Percentiles rank a stretch among this genome's conserved stretches.
phyloP scores from a whole-genome alignment of 192 early-diverging fungal genomes.

The Nowakowskiella sp. region DNA sequence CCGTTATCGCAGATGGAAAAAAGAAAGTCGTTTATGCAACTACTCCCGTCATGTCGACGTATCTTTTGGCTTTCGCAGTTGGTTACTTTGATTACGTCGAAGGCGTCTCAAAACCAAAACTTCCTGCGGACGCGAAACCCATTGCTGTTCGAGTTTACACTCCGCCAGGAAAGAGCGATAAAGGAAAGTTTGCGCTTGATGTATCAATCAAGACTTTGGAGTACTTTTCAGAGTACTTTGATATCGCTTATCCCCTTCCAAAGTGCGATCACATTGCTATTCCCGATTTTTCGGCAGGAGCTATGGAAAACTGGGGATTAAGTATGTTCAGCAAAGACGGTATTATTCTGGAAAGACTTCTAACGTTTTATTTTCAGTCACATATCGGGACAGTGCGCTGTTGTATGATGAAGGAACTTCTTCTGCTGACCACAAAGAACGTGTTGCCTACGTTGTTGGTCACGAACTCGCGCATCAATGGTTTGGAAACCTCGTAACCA shows the following conservation, averaged over 20 bases:
- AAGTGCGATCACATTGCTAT: constrained; percentile 76
- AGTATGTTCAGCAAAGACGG: background rate
- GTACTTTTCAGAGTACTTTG: constrained; percentile 80
- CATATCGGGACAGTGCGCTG: constrained; percentile 76
- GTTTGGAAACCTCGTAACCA: constrained; percentile 95
- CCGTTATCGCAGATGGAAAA: constrained; percentile 40
- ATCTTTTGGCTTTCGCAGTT: constrained; percentile 85
- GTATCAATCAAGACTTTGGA: constrained; percentile 71
- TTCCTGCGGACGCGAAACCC: constrained; percentile 54
- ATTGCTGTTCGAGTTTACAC: constrained; percentile 83
- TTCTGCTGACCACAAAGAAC: constrained; percentile 66
- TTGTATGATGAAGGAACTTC: constrained; percentile 78
- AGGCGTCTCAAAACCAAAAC: constrained; percentile 52
- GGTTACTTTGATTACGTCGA: constrained; percentile 93
- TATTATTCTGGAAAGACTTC: background rate
- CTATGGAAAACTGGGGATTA: constrained; percentile 98
- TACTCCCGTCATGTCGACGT: constrained; percentile 93
- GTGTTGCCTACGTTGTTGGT: constrained; percentile 81
- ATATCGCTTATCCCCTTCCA: constrained; percentile 83
- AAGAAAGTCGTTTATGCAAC: constrained; percentile 83
- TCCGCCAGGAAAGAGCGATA: constrained; percentile 63
- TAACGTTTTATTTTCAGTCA: constrained; percentile 37
- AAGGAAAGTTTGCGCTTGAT: constrained; percentile 74
- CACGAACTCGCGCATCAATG: constrained; percentile 86
- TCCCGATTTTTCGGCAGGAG: constrained; percentile 82